Percentiles rank a stretch among this genome's conserved stretches.
Conservation (phyloP, 257 asterid genomes). For the Petunia axillaris region DNA sequence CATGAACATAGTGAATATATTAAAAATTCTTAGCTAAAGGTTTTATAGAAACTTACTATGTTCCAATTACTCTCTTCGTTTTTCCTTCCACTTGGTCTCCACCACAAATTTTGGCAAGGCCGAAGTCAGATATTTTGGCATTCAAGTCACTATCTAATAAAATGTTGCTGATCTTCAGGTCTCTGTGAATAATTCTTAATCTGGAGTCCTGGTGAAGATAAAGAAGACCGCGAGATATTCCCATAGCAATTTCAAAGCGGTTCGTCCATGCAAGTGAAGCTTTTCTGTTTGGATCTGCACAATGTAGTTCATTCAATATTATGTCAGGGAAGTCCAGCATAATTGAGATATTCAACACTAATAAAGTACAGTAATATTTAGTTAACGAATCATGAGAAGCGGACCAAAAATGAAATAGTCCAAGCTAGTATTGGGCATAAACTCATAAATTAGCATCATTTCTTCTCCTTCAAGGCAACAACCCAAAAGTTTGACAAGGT, state of each 20-base stretch:
- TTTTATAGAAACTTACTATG: slow-evolving; percentile 27
- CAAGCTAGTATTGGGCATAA: slow-evolving; percentile 29
- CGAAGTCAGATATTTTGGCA: slow-evolving; percentile 33
- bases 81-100: slow-evolving; percentile 27
- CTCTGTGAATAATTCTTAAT: slow-evolving; percentile 33
- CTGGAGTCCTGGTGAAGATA: slow-evolving; percentile 36
- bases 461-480: slow-evolving; percentile 25
- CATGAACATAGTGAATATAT: background rate
- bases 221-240: slow-evolving; percentile 34
- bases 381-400: background rate
- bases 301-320: background rate
- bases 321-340: no score
- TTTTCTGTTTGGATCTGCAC: background rate
- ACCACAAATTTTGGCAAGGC: slow-evolving; percentile 30
- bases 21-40: background rate
- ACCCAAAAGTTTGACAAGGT: slow-evolving; percentile 26
- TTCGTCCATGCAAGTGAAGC: slow-evolving; percentile 23
- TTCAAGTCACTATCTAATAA: slow-evolving; percentile 31
- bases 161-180: slow-evolving; percentile 33
- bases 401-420: slow-evolving; percentile 29
- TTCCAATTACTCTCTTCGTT: slow-evolving; percentile 29
- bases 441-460: slow-evolving; percentile 24
- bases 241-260: slow-evolving; percentile 28
- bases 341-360: background rate
- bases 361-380: background rate